These are phyloP conservation scores for Calendula officinalis DNA, from an alignment of 129 eudicot genomes.

Conservation along the genomic window DNA sequence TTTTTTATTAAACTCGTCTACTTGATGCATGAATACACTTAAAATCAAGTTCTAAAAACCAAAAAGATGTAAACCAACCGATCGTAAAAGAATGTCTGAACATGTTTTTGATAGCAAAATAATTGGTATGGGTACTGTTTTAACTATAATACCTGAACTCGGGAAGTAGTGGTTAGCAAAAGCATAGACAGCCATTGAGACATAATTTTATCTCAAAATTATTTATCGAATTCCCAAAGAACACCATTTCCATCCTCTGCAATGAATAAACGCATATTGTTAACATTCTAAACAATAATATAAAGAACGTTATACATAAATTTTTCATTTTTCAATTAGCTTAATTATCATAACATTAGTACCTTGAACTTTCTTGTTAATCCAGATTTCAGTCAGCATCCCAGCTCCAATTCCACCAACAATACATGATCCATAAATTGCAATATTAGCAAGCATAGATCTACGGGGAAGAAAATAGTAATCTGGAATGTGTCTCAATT, in stretches of 20 bases:
- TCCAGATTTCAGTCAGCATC: slow-evolving; percentile 83
- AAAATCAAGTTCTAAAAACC: neutral
- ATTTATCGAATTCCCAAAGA: slow-evolving; percentile 71
- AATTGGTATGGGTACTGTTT: neutral
- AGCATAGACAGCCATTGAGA: slow-evolving; percentile 12
- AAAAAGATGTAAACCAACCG: neutral
- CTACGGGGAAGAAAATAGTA: slow-evolving; percentile 83
- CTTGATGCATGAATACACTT: neutral
- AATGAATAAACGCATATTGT: slow-evolving; percentile 12
- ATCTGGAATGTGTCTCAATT: slow-evolving; percentile 71
- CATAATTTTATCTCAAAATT: slow-evolving; percentile 13
- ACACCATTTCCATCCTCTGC: slow-evolving; percentile 78
- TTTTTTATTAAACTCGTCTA: neutral
- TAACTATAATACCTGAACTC: slow-evolving; percentile 17
- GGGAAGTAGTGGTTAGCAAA: slow-evolving; percentile 5
- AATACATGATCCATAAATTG: slow-evolving; percentile 73
- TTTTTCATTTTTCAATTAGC: neutral
- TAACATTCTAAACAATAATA: neutral
- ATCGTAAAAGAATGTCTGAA: neutral
- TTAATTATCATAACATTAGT: slow-evolving; percentile 14
- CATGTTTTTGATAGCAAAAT: neutral
- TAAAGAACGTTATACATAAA: neutral
- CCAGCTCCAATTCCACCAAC: slow-evolving; percentile 93
- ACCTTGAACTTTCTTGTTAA: slow-evolving; percentile 90
- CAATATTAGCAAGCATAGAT: slow-evolving; percentile 61